phyloP scores from a whole-genome alignment of 2,329 filamentous ascomycete genomes.

The Trichoderma sp. region DNA sequence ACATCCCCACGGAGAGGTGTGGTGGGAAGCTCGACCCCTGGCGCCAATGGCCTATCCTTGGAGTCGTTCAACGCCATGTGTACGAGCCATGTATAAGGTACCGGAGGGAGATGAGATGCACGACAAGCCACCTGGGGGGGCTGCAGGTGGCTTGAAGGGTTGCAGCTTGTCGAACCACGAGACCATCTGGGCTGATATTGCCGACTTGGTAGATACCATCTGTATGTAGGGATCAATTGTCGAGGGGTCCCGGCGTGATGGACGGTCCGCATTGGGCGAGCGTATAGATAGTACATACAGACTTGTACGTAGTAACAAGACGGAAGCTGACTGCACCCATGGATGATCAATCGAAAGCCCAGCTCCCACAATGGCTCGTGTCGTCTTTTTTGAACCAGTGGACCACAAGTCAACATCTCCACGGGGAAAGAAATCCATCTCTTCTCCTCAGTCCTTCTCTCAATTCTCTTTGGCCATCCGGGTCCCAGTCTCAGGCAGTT shows the following conservation, averaged over 20 bases:
- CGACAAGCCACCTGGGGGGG: conserved; percentile 17
- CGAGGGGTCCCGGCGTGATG: not conserved
- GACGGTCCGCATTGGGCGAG: not conserved
- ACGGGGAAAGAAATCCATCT: not conserved
- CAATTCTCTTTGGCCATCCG: conserved; percentile 16
- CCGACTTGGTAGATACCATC: conserved; percentile 1
- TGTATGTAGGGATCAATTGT: not conserved
- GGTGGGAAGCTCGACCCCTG: conserved; percentile 13
- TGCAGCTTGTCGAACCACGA: conserved; percentile 23
- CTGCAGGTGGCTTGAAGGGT: conserved; percentile 21
- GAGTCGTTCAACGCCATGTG: conserved; percentile 11
- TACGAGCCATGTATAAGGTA: not conserved
- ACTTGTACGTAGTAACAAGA: not conserved
- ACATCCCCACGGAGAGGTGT: conserved; percentile 4
- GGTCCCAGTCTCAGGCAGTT: conserved; percentile 6
- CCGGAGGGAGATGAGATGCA: conserved; percentile 13
- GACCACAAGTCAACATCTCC: not conserved
- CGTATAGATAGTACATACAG: not conserved
- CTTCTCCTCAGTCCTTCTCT: not conserved
- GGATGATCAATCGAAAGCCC: not conserved
- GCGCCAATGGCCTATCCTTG: conserved; percentile 16
- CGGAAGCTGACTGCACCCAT: not conserved
- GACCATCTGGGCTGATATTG: conserved; percentile 22
- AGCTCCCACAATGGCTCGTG: not conserved
- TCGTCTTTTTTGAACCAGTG: not conserved